A percentile compares a stretch with the other conserved stretches of the same genome.
These are phyloP conservation scores for Polygonum aviculare DNA, from an alignment of 148 eudicot genomes.

Conservation along the genomic window DNA sequence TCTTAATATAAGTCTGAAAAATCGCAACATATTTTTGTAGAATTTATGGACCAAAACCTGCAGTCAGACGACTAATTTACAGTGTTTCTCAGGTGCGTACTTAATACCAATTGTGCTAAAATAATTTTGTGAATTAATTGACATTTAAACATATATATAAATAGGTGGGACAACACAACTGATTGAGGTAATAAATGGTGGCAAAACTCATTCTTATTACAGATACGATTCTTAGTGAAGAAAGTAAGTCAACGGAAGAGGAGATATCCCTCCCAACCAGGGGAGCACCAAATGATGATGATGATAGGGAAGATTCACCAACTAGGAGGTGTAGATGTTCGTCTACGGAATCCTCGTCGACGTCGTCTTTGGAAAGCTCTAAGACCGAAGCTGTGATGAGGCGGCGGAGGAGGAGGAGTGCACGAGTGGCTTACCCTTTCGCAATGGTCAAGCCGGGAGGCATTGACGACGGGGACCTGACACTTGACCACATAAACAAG, in stretches of 20 bases:
- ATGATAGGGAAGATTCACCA: not conserved
- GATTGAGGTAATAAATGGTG: too few species aligned
- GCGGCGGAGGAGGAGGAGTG: not conserved
- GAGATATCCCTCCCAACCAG: not conserved
- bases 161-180: too few species aligned
- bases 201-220: too few species aligned
- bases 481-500: constrained; percentile 47
- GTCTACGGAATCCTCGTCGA: not conserved
- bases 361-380: too few species aligned
- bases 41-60: not conserved
- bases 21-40: not conserved
- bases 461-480: constrained; percentile 39
- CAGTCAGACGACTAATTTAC: not conserved
- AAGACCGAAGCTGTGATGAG: constrained; percentile 14
- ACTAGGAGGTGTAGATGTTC: not conserved
- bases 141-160: too few species aligned
- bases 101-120: too few species aligned
- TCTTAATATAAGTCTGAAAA: not conserved
- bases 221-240: not conserved
- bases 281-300: not conserved
- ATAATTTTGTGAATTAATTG: too few species aligned
- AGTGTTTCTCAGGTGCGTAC: not conserved
- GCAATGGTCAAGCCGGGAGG: constrained; percentile 56
- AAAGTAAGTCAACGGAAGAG: not conserved
- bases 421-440: constrained; percentile 45